Base-by-base conservation (phyloP, 441 rosid species). In the Euphorbia schlechtendalii region DNA sequence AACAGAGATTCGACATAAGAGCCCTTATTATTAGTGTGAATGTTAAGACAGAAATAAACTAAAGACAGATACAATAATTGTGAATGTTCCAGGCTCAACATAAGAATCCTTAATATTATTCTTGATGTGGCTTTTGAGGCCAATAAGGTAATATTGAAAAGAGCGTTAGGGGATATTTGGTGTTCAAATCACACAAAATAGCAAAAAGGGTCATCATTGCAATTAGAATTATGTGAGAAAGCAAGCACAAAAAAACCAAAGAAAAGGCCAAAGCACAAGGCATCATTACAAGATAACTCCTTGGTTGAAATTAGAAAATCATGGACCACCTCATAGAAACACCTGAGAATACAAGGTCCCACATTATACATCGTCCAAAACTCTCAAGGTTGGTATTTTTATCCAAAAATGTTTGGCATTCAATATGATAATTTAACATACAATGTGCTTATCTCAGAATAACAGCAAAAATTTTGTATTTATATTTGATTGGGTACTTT, bases 311-410 rank as follows among this genome's bases (percentile, higher is more conserved):
- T 32, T 32, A 7, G 21, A 3, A 54, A 25, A 65, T 38, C 22
- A 18, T 24, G 53, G 18, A 55, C 61, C 53, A 65, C 53, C 38
- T 53, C 49, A 64, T 24, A 24, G 25, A 54, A 34, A 36, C 49
- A 38, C 32, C 36, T 32, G 15, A 21, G 18, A 52, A 53, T 36
- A 53, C 22, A 38, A 24, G 60, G 68, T 38, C 60, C 61, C 53
- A 41, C 40, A 18, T 49, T 27, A 43, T 17, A 40, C 6, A 41
- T 40, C 7, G 38, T 5, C 24, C 53, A 14, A 28, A 15, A 41
- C 0, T 51, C 3, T 18, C 14, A 20, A 32, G 32, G 32, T 18
- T 51, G 20, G 15, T 8, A 20, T 46, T 1, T 46, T 15, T 5
- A 15, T 17, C 51, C 51, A 17, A 46, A 46, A 17, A 15, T 41